A percentile compares a stretch with the other conserved stretches of the same genome.
Evolutionary conservation across 176 grass and related monocot species (phyloP).

Genomic region (Bolboschoenus planiculmis): DNA sequence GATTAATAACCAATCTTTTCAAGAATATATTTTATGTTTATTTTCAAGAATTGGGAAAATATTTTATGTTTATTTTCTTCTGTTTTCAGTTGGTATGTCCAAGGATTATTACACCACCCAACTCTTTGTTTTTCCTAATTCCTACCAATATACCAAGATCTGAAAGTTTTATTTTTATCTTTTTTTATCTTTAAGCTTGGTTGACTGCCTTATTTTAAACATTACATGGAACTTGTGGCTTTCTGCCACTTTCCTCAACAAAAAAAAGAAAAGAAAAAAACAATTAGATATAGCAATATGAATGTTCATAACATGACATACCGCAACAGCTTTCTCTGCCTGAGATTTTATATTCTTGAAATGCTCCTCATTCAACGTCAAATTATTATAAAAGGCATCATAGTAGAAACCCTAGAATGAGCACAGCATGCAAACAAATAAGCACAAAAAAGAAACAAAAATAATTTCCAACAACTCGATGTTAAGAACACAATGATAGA

Average conservation of each 20-base stretch:
- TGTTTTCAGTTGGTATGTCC: neutral
- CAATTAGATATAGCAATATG: conserved; percentile 18
- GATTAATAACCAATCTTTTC: neutral
- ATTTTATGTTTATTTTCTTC: neutral
- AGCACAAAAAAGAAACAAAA: conserved; percentile 6
- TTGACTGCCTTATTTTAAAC: neutral
- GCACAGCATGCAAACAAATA: conserved; percentile 15
- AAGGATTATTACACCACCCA: neutral
- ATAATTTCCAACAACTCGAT: neutral
- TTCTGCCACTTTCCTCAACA: neutral
- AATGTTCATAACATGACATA: conserved; percentile 31
- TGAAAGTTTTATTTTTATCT: neutral
- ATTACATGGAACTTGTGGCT: neutral
- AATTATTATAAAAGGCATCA: conserved; percentile 76
- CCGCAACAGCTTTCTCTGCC: conserved; percentile 80
- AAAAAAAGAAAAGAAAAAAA: neutral
- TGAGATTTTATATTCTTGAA: conserved; percentile 70
- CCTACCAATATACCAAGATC: neutral
- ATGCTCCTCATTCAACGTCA: conserved; percentile 83
- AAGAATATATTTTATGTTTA: neutral
- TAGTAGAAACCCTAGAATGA: conserved; percentile 87
- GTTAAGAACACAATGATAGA: neutral
- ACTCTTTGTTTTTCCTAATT: neutral
- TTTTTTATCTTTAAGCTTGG: neutral
- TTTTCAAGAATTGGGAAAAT: neutral